Evolutionary conservation across 441 rosid genomes (phyloP).

Genomic region (Arabidopsis lyrata): DNA sequence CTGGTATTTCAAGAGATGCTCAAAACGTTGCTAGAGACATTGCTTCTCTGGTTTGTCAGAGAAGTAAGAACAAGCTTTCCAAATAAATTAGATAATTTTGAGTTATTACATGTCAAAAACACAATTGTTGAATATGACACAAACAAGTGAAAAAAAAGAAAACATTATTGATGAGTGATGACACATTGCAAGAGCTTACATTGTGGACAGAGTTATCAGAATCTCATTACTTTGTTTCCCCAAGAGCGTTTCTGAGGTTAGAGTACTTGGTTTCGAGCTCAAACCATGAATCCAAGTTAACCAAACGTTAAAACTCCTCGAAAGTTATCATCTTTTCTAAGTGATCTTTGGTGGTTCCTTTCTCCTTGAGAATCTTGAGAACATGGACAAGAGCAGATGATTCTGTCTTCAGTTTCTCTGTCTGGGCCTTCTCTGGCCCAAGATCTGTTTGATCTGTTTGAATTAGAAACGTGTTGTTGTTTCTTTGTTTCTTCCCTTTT

Average conservation of each 20-base stretch:
- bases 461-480: too few relatives aligned
- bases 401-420: too few relatives aligned
- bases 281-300: conserved; percentile 42
- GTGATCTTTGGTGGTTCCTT: conserved; percentile 43
- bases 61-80: conserved; percentile 16
- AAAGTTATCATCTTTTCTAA: conserved; percentile 42
- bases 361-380: conserved; percentile 44
- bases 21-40: conserved; percentile 47
- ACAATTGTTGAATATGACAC: conserved; percentile 27
- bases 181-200: conserved; percentile 2
- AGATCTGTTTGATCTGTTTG: too few relatives aligned
- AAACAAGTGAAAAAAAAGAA: conserved; percentile 19
- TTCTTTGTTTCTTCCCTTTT: too few relatives aligned
- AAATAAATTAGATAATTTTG: not conserved
- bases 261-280: conserved; percentile 42
- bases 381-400: conserved; percentile 27
- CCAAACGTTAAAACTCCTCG: conserved; percentile 44
- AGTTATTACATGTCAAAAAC: conserved; percentile 10
- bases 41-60: conserved; percentile 16
- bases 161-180: conserved; percentile 34
- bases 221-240: conserved; percentile 22
- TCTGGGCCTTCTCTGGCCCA: too few relatives aligned
- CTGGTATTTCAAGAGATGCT: conserved; percentile 56
- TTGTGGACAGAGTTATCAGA: not conserved
- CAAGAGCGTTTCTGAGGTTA: conserved; percentile 43